phyloP scores from a whole-genome alignment of 495 filamentous ascomycete genomes.

The Pyrenula massariospora region DNA sequence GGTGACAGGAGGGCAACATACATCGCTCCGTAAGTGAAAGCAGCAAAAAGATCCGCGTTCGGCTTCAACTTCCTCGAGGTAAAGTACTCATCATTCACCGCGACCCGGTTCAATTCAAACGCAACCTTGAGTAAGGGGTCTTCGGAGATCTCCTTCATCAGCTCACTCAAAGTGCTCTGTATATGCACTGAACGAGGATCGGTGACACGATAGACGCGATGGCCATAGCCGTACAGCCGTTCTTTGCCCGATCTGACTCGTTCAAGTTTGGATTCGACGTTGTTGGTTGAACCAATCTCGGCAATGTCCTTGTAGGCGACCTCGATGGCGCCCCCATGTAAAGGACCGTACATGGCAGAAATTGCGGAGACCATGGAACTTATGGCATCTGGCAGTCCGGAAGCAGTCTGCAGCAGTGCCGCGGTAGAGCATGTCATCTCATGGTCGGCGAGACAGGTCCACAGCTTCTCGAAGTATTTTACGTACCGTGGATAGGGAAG shows the following conservation, averaged over 20 bases:
- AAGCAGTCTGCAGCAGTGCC: constrained; percentile 37
- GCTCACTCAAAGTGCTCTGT: constrained; percentile 24
- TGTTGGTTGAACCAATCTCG: constrained; percentile 28
- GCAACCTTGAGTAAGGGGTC: constrained; percentile 35
- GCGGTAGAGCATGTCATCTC: constrained; percentile 44
- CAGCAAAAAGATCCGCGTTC: constrained; percentile 42
- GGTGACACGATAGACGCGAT: constrained; percentile 36
- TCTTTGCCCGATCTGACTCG: constrained; percentile 34
- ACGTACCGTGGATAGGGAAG: constrained; percentile 23
- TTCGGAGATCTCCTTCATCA: constrained; percentile 10
- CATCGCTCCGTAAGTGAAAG: constrained; percentile 28
- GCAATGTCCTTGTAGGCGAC: constrained; percentile 31
- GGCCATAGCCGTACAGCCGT: constrained; percentile 42
- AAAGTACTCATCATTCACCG: constrained; percentile 34
- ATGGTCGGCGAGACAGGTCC: constrained; percentile 37
- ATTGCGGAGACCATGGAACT: constrained; percentile 26
- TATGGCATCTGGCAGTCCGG: constrained; percentile 32
- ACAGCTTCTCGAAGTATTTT: too few species aligned
- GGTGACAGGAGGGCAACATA: neutral
- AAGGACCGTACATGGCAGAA: constrained; percentile 30
- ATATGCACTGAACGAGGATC: constrained; percentile 35
- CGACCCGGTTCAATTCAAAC: constrained; percentile 34
- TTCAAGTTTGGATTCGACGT: constrained; percentile 27
- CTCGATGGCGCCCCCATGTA: constrained; percentile 44
- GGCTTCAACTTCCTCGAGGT: constrained; percentile 30